These are phyloP conservation scores for Waitea zeae DNA, from an alignment of 1,284 basidiomycete genomes.

Conservation along the genomic window DNA sequence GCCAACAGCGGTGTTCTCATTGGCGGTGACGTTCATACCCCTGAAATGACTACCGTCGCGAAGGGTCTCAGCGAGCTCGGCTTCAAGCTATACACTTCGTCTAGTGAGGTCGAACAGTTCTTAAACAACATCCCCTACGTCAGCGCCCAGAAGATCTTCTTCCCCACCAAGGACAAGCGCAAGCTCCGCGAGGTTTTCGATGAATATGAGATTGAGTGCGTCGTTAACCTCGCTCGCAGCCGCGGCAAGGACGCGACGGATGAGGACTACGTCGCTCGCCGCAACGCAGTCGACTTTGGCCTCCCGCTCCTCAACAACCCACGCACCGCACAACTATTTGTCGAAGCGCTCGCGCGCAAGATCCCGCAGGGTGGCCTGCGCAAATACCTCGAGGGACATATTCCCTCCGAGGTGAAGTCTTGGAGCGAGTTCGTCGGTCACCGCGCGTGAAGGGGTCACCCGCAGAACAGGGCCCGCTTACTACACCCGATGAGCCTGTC, in stretches of 20 bases:
- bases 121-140: slow-evolving; percentile 74
- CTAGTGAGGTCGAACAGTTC: slow-evolving; percentile 64
- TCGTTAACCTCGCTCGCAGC: slow-evolving; percentile 83
- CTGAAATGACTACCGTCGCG: slow-evolving; percentile 70
- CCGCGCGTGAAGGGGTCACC: slow-evolving; percentile 32
- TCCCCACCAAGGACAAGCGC: slow-evolving; percentile 95
- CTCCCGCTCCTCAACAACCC: slow-evolving; percentile 86
- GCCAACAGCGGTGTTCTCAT: slow-evolving; percentile 74
- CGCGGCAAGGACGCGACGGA: slow-evolving; percentile 71
- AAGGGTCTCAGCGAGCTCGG: slow-evolving; percentile 66
- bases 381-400: slow-evolving; percentile 75
- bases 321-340: slow-evolving; percentile 78
- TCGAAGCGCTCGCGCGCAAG: slow-evolving; percentile 80
- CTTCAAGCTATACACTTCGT: slow-evolving; percentile 88
- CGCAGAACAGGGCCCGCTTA: too few relatives aligned
- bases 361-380: slow-evolving; percentile 72
- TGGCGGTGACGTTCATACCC: slow-evolving; percentile 71
- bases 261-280: slow-evolving; percentile 92
- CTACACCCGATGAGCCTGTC: too few relatives aligned
- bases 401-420: slow-evolving; percentile 87
- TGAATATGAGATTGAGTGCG: slow-evolving; percentile 89
- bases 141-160: slow-evolving; percentile 77
- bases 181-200: slow-evolving; percentile 88
- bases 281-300: slow-evolving; percentile 88
- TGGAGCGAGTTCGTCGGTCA: slow-evolving; percentile 79